A percentile compares a stretch with the other conserved stretches of the same genome.
phyloP scores from a whole-genome alignment of 2,329 filamentous ascomycete species.

The Bipolaris gigantea region DNA sequence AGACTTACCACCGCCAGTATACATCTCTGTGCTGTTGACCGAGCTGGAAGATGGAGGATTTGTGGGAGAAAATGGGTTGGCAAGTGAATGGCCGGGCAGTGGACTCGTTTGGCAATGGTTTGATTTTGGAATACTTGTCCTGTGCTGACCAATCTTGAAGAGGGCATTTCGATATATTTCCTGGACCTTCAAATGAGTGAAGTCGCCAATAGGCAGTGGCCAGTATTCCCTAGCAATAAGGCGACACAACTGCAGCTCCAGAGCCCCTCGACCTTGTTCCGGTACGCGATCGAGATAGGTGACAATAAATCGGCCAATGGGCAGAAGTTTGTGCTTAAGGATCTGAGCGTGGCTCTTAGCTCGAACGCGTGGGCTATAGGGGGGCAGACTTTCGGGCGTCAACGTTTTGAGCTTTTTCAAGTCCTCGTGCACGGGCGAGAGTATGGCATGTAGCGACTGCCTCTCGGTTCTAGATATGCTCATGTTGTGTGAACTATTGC shows the following conservation, averaged over 20 bases:
- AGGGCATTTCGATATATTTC: slow-evolving; percentile 19
- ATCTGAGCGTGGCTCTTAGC: slow-evolving; percentile 17
- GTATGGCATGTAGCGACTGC: neutral
- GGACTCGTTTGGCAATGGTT: too few relatives aligned
- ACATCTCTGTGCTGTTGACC: too few relatives aligned
- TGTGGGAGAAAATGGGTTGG: neutral
- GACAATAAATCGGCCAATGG: slow-evolving; percentile 20
- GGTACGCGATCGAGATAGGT: neutral
- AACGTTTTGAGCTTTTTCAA: slow-evolving; percentile 15
- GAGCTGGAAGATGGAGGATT: neutral
- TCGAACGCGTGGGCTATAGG: slow-evolving; percentile 4
- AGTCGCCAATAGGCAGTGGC: slow-evolving; percentile 16
- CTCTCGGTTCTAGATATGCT: neutral
- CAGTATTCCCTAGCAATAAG: slow-evolving; percentile 22
- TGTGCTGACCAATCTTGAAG: neutral
- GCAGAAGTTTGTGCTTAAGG: slow-evolving; percentile 18
- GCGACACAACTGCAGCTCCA: slow-evolving; percentile 21
- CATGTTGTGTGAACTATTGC: neutral
- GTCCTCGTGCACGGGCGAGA: slow-evolving; percentile 10
- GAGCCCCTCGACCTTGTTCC: neutral
- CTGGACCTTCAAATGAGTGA: slow-evolving; percentile 16
- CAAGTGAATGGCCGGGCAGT: neutral
- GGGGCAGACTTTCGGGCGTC: slow-evolving; percentile 12
- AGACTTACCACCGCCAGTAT: too few relatives aligned
- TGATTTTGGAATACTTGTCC: neutral